Conservation (phyloP, 2,329 filamentous ascomycete genomes). For the Neurospora sp. region DNA sequence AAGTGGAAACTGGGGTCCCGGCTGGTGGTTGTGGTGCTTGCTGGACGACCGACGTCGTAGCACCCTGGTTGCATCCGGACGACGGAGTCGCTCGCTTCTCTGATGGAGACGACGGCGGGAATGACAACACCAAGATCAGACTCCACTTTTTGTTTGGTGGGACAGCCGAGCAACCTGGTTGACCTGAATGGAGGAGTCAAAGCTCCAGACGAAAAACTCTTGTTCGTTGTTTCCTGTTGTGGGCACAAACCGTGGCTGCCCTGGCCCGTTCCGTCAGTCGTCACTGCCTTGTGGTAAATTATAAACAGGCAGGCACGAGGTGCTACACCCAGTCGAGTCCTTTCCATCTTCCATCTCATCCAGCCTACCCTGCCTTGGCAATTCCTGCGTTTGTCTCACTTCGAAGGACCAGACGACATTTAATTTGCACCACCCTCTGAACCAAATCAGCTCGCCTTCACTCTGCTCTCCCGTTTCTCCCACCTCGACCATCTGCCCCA, state of each 20-base stretch:
- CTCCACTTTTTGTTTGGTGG: neutral
- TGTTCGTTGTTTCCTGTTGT: neutral
- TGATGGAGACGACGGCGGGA: neutral
- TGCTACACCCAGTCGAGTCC: neutral
- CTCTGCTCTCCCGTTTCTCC: neutral
- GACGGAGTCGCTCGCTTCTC: neutral
- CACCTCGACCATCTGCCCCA: neutral
- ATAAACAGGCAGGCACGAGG: neutral
- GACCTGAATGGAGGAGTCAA: neutral
- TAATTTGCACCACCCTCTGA: neutral
- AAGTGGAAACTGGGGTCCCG: neutral
- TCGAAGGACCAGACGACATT: neutral
- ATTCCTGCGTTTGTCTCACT: neutral
- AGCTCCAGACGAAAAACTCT: neutral
- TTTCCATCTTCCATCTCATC: neutral
- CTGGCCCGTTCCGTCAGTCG: neutral
- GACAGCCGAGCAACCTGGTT: neutral
- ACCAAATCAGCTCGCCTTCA: neutral
- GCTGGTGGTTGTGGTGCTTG: neutral
- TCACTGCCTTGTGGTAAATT: neutral
- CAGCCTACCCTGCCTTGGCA: neutral
- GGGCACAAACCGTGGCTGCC: neutral
- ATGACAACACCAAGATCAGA: neutral
- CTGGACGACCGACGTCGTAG: neutral
- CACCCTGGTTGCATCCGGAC: neutral